Evolutionary conservation across 1,284 basidiomycete genomes (phyloP), one percentile per base, ranked within the genome.

Genomic region (Trametes versicolor): DNA sequence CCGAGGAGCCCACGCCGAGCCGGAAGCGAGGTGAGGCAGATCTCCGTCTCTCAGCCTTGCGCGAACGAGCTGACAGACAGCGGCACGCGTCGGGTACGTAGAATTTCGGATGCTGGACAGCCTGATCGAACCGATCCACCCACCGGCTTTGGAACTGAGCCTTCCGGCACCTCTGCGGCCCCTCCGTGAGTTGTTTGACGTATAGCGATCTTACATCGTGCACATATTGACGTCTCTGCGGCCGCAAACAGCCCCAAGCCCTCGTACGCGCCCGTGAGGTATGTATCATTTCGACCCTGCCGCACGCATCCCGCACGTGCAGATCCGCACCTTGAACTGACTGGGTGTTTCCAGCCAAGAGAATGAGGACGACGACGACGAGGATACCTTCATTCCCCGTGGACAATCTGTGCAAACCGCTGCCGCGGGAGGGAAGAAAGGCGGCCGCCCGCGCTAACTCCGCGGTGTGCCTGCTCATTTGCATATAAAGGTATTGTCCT

Each of bases 321-420:
- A 12, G 47, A 23, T 36, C 25, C 17, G 25, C 25, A 29, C 27
- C 7, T 4, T 25, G 23, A 17, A 29, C 13, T 29, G 27, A 49
- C 48, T 48, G 23, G 15, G 23, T 25, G 7, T 48, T 48, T 13
- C 45, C 45, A 49, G 48, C 25, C 23, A 29, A 49, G 48, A 51
- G 2, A 27, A 51, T 27, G 60, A 62, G 19, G 53, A 62, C 12
- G 62, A 62, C 9, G 66, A 64, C 10, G 64, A 66, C 49, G 64
- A 66, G 10, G 53, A 56, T 7, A n/a, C n/a, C n/a, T 69, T 66
- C 45, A 57, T 57, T 25, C 67, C 64, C 8, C 58, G 62, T 7
- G 67, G 67, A 10, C 56, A 59, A 37, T 23, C 51, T 2, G 64
- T 63, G 1, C 60, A 60, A 1, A 64, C 60, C 12, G 43, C 56